These are phyloP conservation scores for Gyromitra esculenta DNA, from an alignment of 2,329 filamentous ascomycete species.

Conservation along the genomic window DNA sequence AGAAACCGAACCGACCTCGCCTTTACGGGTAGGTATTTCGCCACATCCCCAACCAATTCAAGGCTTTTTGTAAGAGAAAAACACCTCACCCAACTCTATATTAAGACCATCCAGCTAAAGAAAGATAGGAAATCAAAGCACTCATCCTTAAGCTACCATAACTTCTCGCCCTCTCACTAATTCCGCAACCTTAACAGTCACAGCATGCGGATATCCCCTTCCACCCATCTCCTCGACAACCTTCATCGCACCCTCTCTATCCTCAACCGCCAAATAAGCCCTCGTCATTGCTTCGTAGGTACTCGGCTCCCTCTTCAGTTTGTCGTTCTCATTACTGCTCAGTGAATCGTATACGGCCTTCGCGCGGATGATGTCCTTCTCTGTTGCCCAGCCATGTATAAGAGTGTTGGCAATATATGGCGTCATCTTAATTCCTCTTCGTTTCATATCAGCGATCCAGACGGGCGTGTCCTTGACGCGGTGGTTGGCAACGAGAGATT, in stretches of 20 bases:
- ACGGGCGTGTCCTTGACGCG: slow-evolving; percentile 78
- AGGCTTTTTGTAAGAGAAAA: slow-evolving; percentile 36
- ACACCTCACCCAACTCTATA: slow-evolving; percentile 36
- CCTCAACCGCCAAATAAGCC: slow-evolving; percentile 85
- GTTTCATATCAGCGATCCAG: slow-evolving; percentile 78
- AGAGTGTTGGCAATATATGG: slow-evolving; percentile 98
- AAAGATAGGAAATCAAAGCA: slow-evolving; percentile 32
- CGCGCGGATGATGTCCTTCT: slow-evolving; percentile 81
- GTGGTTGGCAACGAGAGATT: slow-evolving; percentile 96
- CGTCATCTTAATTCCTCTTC: slow-evolving; percentile 81
- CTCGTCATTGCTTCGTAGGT: slow-evolving; percentile 99
- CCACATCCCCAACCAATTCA: neutral
- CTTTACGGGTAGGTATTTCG: slow-evolving; percentile 23
- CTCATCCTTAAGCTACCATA: slow-evolving; percentile 24
- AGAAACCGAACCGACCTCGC: slow-evolving; percentile 17
- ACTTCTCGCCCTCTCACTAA: slow-evolving; percentile 67
- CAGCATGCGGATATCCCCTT: slow-evolving; percentile 88
- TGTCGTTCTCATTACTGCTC: slow-evolving; percentile 61
- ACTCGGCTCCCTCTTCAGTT: slow-evolving; percentile 87
- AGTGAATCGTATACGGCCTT: slow-evolving; percentile 82
- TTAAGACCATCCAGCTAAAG: slow-evolving; percentile 25
- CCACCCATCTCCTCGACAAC: slow-evolving; percentile 91
- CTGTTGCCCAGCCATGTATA: slow-evolving; percentile 93
- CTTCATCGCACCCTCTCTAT: slow-evolving; percentile 76
- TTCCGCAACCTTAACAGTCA: slow-evolving; percentile 92